These are phyloP conservation scores for Aspergillus nomiae DNA, from an alignment of 2,329 filamentous ascomycete species.

Conservation along the genomic window DNA sequence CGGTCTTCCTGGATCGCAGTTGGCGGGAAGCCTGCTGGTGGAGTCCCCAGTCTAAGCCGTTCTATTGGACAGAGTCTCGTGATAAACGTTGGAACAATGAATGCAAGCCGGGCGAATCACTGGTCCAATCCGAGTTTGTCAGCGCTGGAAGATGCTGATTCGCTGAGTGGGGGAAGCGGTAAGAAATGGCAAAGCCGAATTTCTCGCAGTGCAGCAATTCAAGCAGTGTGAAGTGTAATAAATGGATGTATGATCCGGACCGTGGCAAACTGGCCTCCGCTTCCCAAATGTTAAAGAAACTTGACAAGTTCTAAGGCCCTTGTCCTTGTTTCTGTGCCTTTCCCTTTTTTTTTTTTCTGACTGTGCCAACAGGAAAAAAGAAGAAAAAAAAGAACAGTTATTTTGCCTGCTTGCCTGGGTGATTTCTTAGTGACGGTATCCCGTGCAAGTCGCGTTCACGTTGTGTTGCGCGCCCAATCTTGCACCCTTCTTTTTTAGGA, in stretches of 20 bases:
- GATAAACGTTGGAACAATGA: constrained; percentile 11
- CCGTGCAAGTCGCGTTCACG: constrained; percentile 5
- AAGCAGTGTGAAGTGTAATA: neutral
- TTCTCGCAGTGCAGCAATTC: neutral
- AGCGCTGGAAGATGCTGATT: constrained; percentile 15
- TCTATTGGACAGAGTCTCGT: constrained; percentile 16
- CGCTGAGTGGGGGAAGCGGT: constrained; percentile 9
- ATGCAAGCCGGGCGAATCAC: constrained; percentile 12
- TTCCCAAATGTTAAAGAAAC: neutral
- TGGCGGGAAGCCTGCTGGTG: constrained; percentile 7
- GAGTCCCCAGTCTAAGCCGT: neutral
- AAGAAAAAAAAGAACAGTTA: neutral
- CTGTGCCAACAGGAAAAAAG: neutral
- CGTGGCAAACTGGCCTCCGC: neutral
- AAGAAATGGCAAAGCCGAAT: neutral
- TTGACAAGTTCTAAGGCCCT: constrained; percentile 6
- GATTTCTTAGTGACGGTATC: constrained; percentile 2
- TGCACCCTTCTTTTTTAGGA: constrained; percentile 11
- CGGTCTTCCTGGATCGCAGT: constrained; percentile 3
- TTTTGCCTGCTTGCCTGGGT: neutral
- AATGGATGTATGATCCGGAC: neutral
- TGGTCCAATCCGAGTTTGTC: constrained; percentile 13
- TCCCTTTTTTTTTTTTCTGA: constrained; percentile 2
- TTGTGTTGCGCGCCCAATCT: constrained; percentile 4
- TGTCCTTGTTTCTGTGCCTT: constrained; percentile 2